Evolutionary conservation across 495 filamentous ascomycete genomes (phyloP).

Genomic region (Annulohypoxylon nitens): DNA sequence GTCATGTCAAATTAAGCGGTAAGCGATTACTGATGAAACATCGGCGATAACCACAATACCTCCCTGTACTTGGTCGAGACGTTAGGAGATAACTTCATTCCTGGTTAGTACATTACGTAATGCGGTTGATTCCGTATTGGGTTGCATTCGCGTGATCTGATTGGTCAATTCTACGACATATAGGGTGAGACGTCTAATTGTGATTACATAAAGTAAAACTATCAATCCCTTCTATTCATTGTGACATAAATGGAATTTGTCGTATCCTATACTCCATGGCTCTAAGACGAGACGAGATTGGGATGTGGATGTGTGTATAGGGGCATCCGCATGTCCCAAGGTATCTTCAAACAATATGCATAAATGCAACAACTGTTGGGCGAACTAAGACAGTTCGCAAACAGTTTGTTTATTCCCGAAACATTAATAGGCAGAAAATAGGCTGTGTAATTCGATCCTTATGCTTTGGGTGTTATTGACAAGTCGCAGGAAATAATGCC

Average conservation of each 20-base stretch:
- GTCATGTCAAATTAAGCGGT: not conserved
- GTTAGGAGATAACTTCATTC: not conserved
- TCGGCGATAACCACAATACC: not conserved
- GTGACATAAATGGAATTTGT: not conserved
- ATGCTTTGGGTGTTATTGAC: not conserved
- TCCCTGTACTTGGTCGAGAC: not conserved
- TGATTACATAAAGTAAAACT: not conserved
- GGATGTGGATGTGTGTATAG: too few relatives aligned
- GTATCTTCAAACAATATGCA: not conserved
- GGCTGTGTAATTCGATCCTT: not conserved
- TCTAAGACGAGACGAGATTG: too few relatives aligned
- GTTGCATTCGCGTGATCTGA: not conserved
- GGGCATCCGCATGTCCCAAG: not conserved
- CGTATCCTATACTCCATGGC: too few relatives aligned
- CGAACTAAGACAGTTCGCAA: not conserved
- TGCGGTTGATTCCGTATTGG: not conserved
- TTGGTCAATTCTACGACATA: not conserved
- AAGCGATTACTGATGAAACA: conserved; percentile 7
- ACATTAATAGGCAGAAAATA: not conserved
- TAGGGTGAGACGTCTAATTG: not conserved
- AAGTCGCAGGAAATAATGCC: not conserved
- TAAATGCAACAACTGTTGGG: not conserved
- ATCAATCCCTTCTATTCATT: not conserved
- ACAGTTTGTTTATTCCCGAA: not conserved
- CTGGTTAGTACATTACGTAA: not conserved